A percentile compares a stretch with the other conserved stretches of the same genome.
These are phyloP conservation scores for Candida taoyuanica DNA, from an alignment of 805 yeast species.

Conservation along the genomic window DNA sequence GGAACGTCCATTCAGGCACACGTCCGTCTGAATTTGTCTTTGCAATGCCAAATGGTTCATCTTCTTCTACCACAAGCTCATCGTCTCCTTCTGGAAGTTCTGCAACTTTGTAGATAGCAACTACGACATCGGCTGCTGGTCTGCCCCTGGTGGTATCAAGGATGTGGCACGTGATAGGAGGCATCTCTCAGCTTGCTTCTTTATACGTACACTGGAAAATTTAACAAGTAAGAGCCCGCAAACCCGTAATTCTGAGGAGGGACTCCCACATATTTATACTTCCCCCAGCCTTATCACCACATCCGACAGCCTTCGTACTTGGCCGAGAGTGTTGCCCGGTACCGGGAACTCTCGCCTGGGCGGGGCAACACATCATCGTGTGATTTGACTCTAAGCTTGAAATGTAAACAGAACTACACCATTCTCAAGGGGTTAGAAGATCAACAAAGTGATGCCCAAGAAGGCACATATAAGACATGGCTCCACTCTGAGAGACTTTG, in stretches of 20 bases:
- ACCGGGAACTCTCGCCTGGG: not conserved
- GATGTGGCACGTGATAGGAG: conserved; percentile 87
- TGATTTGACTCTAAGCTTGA: not conserved
- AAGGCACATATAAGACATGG: conserved; percentile 5
- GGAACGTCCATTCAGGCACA: conserved; percentile 58
- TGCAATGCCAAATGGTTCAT: conserved; percentile 57
- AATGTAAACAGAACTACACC: not conserved
- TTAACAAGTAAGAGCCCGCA: too few species aligned
- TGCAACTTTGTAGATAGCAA: conserved; percentile 45
- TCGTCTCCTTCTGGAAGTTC: conserved; percentile 23
- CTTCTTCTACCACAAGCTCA: conserved; percentile 28
- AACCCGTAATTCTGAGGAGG: too few species aligned
- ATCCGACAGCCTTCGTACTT: conserved; percentile 10
- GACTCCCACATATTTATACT: too few species aligned
- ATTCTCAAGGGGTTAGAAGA: too few species aligned
- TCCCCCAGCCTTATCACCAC: not conserved
- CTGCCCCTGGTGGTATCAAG: conserved; percentile 78
- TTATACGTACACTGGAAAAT: too few species aligned
- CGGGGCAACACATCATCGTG: conserved; percentile 8
- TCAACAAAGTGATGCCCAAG: conserved; percentile 1
- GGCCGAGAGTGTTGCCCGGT: conserved; percentile 3
- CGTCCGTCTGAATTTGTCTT: conserved; percentile 81
- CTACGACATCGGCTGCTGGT: conserved; percentile 76
- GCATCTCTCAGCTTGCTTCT: too few species aligned
- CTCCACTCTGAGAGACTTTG: conserved; percentile 18